These are phyloP conservation scores for Brachypodium distachyon DNA, from an alignment of 202 grass and related monocot species.

Conservation along the genomic window DNA sequence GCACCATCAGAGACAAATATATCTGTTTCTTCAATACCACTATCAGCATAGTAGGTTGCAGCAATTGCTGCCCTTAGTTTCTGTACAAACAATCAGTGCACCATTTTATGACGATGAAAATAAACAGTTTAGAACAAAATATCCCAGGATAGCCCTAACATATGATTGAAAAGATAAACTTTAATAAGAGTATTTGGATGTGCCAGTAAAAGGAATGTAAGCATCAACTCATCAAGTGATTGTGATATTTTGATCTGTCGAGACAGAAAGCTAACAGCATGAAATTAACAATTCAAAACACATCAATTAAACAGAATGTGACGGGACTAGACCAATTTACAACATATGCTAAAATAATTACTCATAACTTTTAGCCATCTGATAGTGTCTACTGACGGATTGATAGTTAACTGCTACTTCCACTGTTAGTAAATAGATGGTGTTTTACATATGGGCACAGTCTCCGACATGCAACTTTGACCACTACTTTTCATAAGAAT, in stretches of 20 bases:
- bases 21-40: slow-evolving; percentile 84
- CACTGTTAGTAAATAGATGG: not conserved
- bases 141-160: not conserved
- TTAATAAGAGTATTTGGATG: not conserved
- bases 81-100: slow-evolving; percentile 38
- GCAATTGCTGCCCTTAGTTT: slow-evolving; percentile 78
- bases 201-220: not conserved
- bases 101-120: not conserved
- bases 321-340: not conserved
- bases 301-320: not conserved
- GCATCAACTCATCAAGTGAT: not conserved
- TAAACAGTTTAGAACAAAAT: not conserved
- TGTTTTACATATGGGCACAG: not conserved
- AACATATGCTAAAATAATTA: not conserved
- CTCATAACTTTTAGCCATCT: not conserved
- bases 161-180: not conserved
- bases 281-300: not conserved
- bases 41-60: slow-evolving; percentile 68
- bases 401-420: not conserved
- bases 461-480: not conserved
- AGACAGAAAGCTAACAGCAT: not conserved
- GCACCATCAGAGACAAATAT: slow-evolving; percentile 98
- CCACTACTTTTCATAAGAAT: not conserved
- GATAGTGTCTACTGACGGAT: not conserved
- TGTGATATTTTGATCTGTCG: not conserved